Conservation (phyloP, 257 asterid species). For the Craterostigma plantagineum region DNA sequence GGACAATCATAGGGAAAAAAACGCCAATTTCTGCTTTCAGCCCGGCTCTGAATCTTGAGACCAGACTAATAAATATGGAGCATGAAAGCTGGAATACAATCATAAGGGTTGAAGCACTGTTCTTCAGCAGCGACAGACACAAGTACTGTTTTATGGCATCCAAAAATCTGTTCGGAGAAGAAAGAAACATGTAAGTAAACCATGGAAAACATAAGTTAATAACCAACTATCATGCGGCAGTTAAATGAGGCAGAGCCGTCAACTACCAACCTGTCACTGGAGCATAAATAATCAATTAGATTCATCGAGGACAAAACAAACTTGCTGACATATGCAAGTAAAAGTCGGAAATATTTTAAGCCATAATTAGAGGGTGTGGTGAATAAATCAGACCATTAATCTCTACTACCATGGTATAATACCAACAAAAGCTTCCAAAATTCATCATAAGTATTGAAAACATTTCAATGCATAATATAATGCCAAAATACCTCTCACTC, state of each 20-base stretch:
- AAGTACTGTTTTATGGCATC: constrained; percentile 97
- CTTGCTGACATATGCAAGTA: no score
- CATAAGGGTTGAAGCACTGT: constrained; percentile 89
- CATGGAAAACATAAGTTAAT: constrained; percentile 7
- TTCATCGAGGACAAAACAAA: no score
- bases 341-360: no score
- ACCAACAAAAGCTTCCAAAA: no score
- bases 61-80: constrained; percentile 88
- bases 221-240: background rate
- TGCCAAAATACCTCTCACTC: constrained; percentile 63
- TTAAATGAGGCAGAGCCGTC: background rate
- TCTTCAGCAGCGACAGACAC: constrained; percentile 88
- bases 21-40: constrained; percentile 96
- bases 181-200: constrained; percentile 10
- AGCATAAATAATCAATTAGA: no score
- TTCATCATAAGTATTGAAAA: no score
- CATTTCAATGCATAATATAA: no score
- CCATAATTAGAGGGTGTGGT: no score
- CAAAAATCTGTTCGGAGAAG: constrained; percentile 50
- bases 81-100: constrained; percentile 98
- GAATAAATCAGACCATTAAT: no score
- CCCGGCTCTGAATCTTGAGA: constrained; percentile 93
- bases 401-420: no score
- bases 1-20: constrained; percentile 96
- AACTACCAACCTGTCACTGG: no score